Conservation (phyloP, 768 basidiomycete genomes). For the Termitomyces sp. region DNA sequence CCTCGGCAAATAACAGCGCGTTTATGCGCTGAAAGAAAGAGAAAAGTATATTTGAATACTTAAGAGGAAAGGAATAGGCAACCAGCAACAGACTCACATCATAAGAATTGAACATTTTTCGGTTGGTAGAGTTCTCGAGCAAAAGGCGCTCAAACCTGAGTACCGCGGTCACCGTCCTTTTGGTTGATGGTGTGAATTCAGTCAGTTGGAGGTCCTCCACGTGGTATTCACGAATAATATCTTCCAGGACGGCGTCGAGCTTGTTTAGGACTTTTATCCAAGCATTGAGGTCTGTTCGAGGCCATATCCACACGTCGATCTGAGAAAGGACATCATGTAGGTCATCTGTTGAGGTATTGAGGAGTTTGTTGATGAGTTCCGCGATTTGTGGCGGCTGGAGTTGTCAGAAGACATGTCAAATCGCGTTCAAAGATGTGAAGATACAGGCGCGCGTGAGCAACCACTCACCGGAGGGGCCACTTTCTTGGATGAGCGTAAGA, state of each 20-base stretch:
- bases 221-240: conserved; percentile 77
- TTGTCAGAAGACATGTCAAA: conserved; percentile 11
- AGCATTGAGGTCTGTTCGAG: conserved; percentile 91
- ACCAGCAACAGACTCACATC: conserved; percentile 65
- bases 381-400: conserved; percentile 75
- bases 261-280: conserved; percentile 97
- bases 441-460: conserved; percentile 6
- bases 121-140: conserved; percentile 95
- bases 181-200: conserved; percentile 69
- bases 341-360: conserved; percentile 64
- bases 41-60: conserved; percentile 3
- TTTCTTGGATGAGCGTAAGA: conserved; percentile 81
- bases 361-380: conserved; percentile 70
- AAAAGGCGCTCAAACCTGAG: conserved; percentile 85
- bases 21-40: conserved; percentile 67
- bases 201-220: conserved; percentile 81
- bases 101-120: conserved; percentile 94
- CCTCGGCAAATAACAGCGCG: conserved; percentile 81
- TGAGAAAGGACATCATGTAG: conserved; percentile 60
- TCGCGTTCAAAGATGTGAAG: conserved; percentile 13
- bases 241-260: conserved; percentile 86
- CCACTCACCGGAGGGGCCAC: conserved; percentile 69
- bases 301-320: conserved; percentile 88
- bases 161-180: conserved; percentile 74
- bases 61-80: conserved; percentile 2